Base-by-base conservation (phyloP, 352 stramenopile species). In the Vaucheria bursata region DNA sequence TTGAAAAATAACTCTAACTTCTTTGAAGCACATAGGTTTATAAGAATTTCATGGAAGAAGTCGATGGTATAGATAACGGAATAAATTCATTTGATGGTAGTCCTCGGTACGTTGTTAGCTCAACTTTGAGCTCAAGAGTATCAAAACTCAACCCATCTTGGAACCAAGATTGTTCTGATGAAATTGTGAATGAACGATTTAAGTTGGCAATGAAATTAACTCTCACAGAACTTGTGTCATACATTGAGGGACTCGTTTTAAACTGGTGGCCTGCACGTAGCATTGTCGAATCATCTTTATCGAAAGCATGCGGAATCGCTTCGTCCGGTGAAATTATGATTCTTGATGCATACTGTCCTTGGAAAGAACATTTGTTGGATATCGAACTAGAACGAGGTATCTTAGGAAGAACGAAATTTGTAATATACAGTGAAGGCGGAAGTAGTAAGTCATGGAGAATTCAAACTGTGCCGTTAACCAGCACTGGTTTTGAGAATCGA, bases 51-150 rank as follows among this genome's bases (percentile, higher is more conserved):
- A 90, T 99, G 35, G 94, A 98, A 88, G 92, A 97, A 77, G 94
- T 99, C 71, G 96, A 99, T 86, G 96, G 92, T 39, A 98, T 98
- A 78, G 96, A 99, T 88, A 99, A 98, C 74, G 96, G 96, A 71
- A 91, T 99, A 0, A 93, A 98, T 78, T 84, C 87, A 37, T 69
- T 78, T 31, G 75, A 85, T 29, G 85, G 82, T 4, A 1, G 38
- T 0, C 35, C 65, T 0, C 64, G 39, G n/a, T 95, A 95, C 84
- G 85, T 75, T 12, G 85, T 94, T 69, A 82, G 81, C 33, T 92
- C 90, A 32, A 84, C 87, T 73, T 83, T 96, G 0, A 86, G 87
- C 18, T 76, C 74, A 6, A 84, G 90, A 71, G 95, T 99, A 18
- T 87, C 88, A 12, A 88, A 92, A 49, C 83, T 98, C 2, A 99